phyloP scores from a whole-genome alignment of 1,139 yeast genomes.

The Debaryomycetaceae sp. region DNA sequence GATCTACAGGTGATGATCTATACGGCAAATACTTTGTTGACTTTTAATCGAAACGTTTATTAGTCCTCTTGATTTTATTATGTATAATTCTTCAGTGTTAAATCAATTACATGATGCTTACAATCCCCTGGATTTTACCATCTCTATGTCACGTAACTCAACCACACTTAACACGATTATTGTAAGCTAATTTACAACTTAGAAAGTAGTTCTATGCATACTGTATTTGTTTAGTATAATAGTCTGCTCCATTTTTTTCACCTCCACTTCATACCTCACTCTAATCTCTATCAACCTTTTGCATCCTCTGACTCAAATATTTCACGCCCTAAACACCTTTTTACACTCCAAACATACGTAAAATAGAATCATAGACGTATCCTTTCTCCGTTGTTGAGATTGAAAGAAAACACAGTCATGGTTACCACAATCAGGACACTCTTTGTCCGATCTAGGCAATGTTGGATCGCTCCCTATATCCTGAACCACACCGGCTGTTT shows the following conservation, averaged over 20 bases:
- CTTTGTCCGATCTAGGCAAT: conserved; percentile 88
- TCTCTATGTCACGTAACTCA: not conserved
- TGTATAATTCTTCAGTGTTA: not conserved
- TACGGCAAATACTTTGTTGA: conserved; percentile 49
- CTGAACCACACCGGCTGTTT: conserved; percentile 96
- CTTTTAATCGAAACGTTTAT: conserved; percentile 24
- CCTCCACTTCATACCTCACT: too few species aligned
- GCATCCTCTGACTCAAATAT: too few species aligned
- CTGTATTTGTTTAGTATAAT: not conserved
- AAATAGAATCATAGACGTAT: conserved; percentile 92
- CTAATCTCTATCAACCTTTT: too few species aligned
- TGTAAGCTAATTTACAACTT: not conserved
- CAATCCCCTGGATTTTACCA: not conserved
- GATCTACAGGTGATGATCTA: conserved; percentile 47
- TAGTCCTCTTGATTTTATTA: not conserved
- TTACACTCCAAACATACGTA: conserved; percentile 90
- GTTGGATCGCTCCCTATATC: conserved; percentile 97
- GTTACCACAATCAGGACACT: conserved; percentile 85
- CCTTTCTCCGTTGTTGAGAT: conserved; percentile 90
- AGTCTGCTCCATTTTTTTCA: not conserved
- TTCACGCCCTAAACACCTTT: conserved; percentile 51
- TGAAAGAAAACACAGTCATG: conserved; percentile 95
- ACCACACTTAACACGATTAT: not conserved
- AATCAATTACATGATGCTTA: not conserved
- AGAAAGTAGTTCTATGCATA: not conserved